Base-by-base conservation (phyloP, 2,329 filamentous ascomycete species). In the Trichophyton rubrum region DNA sequence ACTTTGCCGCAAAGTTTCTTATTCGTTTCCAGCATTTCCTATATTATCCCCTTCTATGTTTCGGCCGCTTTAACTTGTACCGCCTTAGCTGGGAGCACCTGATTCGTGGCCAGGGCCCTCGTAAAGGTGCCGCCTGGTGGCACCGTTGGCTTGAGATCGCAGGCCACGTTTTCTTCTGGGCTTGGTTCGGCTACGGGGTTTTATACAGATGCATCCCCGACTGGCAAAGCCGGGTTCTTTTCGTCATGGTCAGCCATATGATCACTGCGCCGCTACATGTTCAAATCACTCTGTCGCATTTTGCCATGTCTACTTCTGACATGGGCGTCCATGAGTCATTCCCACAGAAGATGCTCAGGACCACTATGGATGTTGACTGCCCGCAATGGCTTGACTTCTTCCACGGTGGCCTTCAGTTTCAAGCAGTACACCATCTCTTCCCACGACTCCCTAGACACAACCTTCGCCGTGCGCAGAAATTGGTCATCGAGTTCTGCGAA, bases 331-430 rank as follows among this genome's bases (percentile, higher is more conserved):
- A 85, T 58, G 90, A 96, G 71, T 93, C 88, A 0, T 96, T 96
- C 72, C 85, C 90, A 0, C 90, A 95, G 73, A 88, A 86, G 72
- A 93, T 95, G 86, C 79, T 96, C 53, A 85, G 91, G 66, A 96
- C 90, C 0, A 95, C 90, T 11, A 95, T 96, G 90, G 90, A 95
- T 65, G 85, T 95, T 22, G 89, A 93, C 70, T 95, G 90, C 69
- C 89, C 90, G 0, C 79, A 81, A 11, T 95, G 90, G 90, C 79
- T 95, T 11, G 90, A 95, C 70, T 95, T 90, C 70, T 82, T 95
- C 72, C 90, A 95, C 67, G 90, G 90, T 22, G 90, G 90, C 3
- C 77, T 95, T 63, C 90, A 95, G 72, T 95, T 95, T 73, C 90
- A 95, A 73, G 89, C 86, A 6, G 86, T 95, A 58, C 90, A 95